phyloP scores from a whole-genome alignment of 768 basidiomycete species.

The Collybiopsis luxurians region DNA sequence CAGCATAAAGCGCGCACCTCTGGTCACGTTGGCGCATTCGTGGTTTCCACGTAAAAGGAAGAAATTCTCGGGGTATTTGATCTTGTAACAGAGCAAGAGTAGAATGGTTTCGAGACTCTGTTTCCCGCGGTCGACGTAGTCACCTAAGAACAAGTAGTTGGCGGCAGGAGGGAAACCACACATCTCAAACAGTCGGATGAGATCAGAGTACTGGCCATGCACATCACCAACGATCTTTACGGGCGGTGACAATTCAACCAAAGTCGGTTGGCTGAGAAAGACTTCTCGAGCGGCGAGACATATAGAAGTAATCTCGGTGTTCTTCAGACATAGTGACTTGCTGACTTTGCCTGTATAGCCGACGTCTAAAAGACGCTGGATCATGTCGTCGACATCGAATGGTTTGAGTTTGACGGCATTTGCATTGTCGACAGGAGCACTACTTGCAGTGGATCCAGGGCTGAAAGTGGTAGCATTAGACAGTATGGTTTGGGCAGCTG shows the following conservation, averaged over 20 bases:
- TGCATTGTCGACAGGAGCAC: conserved; percentile 34
- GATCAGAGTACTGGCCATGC: conserved; percentile 98
- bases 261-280: conserved; percentile 93
- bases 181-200: conserved; percentile 99
- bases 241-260: conserved; percentile 95
- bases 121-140: conserved; percentile 98
- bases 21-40: conserved; percentile 98
- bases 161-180: conserved; percentile 97
- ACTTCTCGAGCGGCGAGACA: conserved; percentile 96
- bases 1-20: conserved; percentile 59
- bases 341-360: conserved; percentile 98
- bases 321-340: conserved; percentile 94
- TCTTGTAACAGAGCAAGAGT: conserved; percentile 96
- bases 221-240: conserved; percentile 99
- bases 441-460: conserved; percentile 46
- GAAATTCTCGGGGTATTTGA: conserved; percentile 99
- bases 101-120: conserved; percentile 98
- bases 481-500: conserved; percentile 73
- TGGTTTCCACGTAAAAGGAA: conserved; percentile 97
- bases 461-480: conserved; percentile 66
- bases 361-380: conserved; percentile 90
- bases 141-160: conserved; percentile 98
- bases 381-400: conserved; percentile 98
- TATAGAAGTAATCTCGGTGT: conserved; percentile 90
- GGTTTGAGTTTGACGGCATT: conserved; percentile 61